Conservation (phyloP, 768 basidiomycete species). For the Collybia nuda region DNA sequence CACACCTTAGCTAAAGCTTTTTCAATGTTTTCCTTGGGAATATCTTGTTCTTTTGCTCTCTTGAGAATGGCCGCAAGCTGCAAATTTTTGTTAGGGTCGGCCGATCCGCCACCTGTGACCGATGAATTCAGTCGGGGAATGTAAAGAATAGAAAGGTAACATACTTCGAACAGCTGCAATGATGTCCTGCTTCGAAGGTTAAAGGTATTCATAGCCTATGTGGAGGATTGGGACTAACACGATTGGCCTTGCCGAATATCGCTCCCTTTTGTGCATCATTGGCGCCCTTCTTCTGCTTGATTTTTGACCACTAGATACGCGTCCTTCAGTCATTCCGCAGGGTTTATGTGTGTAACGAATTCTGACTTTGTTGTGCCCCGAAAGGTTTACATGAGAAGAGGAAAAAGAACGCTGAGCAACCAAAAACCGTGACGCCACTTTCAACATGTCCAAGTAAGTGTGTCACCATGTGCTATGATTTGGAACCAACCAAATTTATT, state of each 20-base stretch:
- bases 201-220: neutral
- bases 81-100: conserved; percentile 53
- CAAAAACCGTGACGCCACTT: conserved; percentile 6
- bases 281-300: conserved; percentile 68
- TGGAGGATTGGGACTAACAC: conserved; percentile 37
- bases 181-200: conserved; percentile 49
- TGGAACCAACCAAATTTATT: neutral
- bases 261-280: conserved; percentile 60
- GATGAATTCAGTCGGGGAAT: conserved; percentile 1
- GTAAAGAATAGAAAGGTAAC: conserved; percentile 11
- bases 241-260: conserved; percentile 53
- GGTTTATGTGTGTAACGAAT: too few relatives aligned
- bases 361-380: conserved; percentile 44
- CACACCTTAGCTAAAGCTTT: conserved; percentile 57
- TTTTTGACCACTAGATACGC: conserved; percentile 67
- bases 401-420: conserved; percentile 18
- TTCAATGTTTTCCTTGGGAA: conserved; percentile 71
- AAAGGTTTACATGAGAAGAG: conserved; percentile 9
- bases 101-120: conserved; percentile 51
- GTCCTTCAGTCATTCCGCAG: neutral
- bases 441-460: conserved; percentile 8
- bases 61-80: conserved; percentile 55
- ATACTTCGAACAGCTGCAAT: conserved; percentile 58
- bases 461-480: neutral
- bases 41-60: conserved; percentile 52